Conservation (phyloP, 2,329 filamentous ascomycete genomes). For the Chaetomium olivaceum region DNA sequence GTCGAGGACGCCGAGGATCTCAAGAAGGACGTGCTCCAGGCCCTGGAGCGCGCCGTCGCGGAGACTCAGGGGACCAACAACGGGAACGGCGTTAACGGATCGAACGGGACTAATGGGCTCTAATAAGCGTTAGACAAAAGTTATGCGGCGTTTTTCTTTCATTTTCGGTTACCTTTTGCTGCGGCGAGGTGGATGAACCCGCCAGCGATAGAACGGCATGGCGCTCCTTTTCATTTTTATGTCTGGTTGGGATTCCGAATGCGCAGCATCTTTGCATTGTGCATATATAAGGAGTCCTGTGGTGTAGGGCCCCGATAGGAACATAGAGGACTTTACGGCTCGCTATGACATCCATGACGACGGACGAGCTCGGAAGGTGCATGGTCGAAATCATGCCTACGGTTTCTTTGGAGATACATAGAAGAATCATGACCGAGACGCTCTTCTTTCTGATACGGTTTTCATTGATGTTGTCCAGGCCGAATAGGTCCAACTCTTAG, state of each 20-base stretch:
- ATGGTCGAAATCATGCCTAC: background rate
- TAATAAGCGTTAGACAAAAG: background rate
- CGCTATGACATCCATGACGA: background rate
- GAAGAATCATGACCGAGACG: background rate
- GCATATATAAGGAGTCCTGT: slow-evolving; percentile 6
- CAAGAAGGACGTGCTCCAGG: slow-evolving; percentile 74
- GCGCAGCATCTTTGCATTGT: slow-evolving; percentile 3
- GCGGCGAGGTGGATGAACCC: background rate
- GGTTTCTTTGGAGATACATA: background rate
- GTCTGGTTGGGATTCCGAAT: background rate
- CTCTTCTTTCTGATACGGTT: background rate
- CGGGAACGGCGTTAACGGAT: slow-evolving; percentile 28
- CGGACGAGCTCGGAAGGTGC: background rate
- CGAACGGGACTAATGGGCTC: slow-evolving; percentile 22
- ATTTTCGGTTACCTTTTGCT: background rate
- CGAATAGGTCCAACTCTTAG: no score
- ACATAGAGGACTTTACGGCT: slow-evolving; percentile 1
- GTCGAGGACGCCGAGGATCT: slow-evolving; percentile 89
- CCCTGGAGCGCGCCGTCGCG: slow-evolving; percentile 71
- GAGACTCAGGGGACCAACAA: slow-evolving; percentile 27
- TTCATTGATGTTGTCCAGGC: background rate
- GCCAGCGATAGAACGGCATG: slow-evolving; percentile 20
- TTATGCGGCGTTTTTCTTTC: background rate
- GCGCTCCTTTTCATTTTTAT: slow-evolving; percentile 12
- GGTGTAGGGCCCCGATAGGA: background rate